Evolutionary conservation across 1,139 yeast genomes (phyloP).

Genomic region (Meyerozyma smithsonii): DNA sequence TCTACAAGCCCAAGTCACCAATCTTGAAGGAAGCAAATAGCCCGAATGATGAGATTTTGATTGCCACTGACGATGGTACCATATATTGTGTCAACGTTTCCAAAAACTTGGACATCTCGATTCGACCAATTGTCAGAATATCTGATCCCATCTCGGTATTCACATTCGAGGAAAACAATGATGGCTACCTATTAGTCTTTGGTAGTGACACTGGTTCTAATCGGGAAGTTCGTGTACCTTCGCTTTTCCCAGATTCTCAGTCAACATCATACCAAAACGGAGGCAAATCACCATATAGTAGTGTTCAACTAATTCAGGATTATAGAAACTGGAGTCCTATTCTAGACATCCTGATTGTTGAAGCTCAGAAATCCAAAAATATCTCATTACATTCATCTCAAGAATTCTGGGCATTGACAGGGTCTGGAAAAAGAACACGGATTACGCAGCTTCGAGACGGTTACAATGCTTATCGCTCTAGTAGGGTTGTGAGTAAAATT

Average conservation of each 20-base stretch:
- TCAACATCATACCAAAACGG: too few relatives aligned
- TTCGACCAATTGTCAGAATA: slow-evolving; percentile 22
- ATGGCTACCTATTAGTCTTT: slow-evolving; percentile 23
- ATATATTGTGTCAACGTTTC: slow-evolving; percentile 25
- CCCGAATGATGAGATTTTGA: slow-evolving; percentile 28
- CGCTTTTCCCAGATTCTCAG: not conserved
- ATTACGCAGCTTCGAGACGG: slow-evolving; percentile 40
- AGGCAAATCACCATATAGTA: not conserved
- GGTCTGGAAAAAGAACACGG: slow-evolving; percentile 33
- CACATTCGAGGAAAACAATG: slow-evolving; percentile 18
- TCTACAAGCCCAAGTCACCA: slow-evolving; percentile 21
- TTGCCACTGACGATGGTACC: slow-evolving; percentile 40
- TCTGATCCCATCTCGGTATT: slow-evolving; percentile 32
- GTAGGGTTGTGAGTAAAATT: slow-evolving; percentile 7
- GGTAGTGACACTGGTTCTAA: slow-evolving; percentile 35
- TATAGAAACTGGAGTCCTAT: slow-evolving; percentile 50
- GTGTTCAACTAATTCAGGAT: slow-evolving; percentile 15
- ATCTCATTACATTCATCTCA: slow-evolving; percentile 19
- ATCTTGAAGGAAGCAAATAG: slow-evolving; percentile 5
- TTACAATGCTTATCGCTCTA: slow-evolving; percentile 20
- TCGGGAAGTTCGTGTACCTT: slow-evolving; percentile 21
- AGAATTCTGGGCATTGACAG: slow-evolving; percentile 48
- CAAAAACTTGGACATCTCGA: slow-evolving; percentile 6
- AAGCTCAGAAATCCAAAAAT: slow-evolving; percentile 18
- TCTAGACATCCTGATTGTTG: slow-evolving; percentile 35